Evolutionary conservation across 2,329 filamentous ascomycete species (phyloP), one percentile per base, ranked within the genome.

Genomic region (Colletotrichum gloeosporioides): DNA sequence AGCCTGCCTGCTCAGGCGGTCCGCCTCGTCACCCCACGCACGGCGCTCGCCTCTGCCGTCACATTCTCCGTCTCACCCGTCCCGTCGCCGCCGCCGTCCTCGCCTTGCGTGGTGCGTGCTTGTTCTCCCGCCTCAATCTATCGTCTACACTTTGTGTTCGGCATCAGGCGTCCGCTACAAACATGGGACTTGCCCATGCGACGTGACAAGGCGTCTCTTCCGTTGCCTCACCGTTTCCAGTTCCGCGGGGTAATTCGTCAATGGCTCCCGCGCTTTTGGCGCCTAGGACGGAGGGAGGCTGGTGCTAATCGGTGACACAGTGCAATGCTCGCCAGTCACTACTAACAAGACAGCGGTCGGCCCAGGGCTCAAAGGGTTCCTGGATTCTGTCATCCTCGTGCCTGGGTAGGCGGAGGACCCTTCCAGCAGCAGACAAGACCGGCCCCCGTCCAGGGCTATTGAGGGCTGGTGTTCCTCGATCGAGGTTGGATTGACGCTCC

Each of bases 401-500:
- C 73, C 69, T 65, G 57, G 39, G 34, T 27, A 63, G 55, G 31
- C 31, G 36, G 44, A 73, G 27, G 73, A 63, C 39, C 67, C 67
- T 59, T 65, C 67, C 57, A 69, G 64, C 53, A 69, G 44, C 27
- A 57, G 18, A 6, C 27, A 59, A 27, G 32, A 34, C 34, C 31
- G 22, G n/a, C 9, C 49, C 15, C 61, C 25, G 6, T 29, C 27
- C 39, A 27, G 25, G 25, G 36, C 36, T n/a, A 7, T 69, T 15
- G 31, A 44, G 13, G 55, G 31, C 55, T 44, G 31, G 16, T 10
- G 29, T 22, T 32, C 39, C 31, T 57, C 10, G 12, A 61, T 69
- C 64, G 69, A 69, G 57, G 44, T 25, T 68, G 64, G 57, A 73
- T 76, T 76, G 63, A n/a, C 73, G 9, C 57, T 25, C 57, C 29